Evolutionary conservation across 2,329 filamentous ascomycete species (phyloP), one percentile per base, ranked within the genome.

Genomic region (Macroventuria anomochaeta): DNA sequence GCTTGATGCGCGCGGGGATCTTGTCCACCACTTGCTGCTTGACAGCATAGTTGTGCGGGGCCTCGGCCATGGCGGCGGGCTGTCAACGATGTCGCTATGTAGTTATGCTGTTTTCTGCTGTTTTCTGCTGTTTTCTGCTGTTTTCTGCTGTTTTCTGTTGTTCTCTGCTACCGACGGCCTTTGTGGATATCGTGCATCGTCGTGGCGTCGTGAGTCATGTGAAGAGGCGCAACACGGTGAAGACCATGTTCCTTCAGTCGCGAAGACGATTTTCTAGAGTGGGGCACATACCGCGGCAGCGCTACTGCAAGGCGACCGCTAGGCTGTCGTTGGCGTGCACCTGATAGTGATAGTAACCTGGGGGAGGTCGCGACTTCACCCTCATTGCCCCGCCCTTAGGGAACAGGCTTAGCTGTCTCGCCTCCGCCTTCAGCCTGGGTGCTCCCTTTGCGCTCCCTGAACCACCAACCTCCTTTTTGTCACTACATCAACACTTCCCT

Each of bases 11-110:
- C 80, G 96, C 96, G 28, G 93, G 93, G 51, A 91, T 83, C 72
- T 88, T 87, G 77, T 97, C 92, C 47, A 91, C 85, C 73, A 97
- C 88, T 83, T 96, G 92, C 80, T 91, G 87, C 82, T 97, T 97
- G 67, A 86, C 75, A 61, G 66, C 58, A 21, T 60, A 40, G 43
- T 59, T 62, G 59, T 59, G 62, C 46, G 62, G 55, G 28, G 64
- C 58, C 44, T 67, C 63, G 41, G 52, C 52, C 61, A 63, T 63
- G 47, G 29, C 56, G 55, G 60, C 57, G 42, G 37, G 31, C 17
- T 38, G 40, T 12, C n/a, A 33, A 18, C 26, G 20, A n/a, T 5
- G 42, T 43, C 13, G 28, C 32, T 43, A 21, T 20, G 32, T 31
- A n/a, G 12, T 15, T 26, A 25, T 25, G 23, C 5, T 25, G 8